Conservation (phyloP, 129 eudicot species). For the Logfia minima region DNA sequence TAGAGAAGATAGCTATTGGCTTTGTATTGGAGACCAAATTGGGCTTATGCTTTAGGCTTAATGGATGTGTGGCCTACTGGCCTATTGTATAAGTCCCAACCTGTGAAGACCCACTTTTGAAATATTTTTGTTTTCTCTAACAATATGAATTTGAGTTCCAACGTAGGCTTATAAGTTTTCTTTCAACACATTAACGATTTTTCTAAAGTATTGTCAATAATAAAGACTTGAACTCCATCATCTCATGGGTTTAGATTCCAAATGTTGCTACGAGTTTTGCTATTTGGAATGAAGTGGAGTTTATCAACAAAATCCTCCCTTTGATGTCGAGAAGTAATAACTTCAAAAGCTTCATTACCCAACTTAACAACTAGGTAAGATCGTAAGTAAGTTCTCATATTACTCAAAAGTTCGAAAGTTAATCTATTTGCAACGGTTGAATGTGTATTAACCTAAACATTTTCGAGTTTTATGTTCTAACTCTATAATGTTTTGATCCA, state of each 20-base stretch:
- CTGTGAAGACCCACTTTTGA: too few relatives aligned
- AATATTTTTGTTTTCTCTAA: too few relatives aligned
- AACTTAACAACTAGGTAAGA: slow-evolving; percentile 31
- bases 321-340: slow-evolving; percentile 24
- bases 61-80: too few relatives aligned
- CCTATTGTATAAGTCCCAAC: too few relatives aligned
- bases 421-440: neutral
- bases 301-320: slow-evolving; percentile 22
- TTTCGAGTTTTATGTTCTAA: neutral
- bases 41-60: too few relatives aligned
- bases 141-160: too few relatives aligned
- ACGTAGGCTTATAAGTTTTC: too few relatives aligned
- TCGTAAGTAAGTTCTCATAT: neutral
- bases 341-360: slow-evolving; percentile 23
- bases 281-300: slow-evolving; percentile 19
- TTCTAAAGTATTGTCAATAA: slow-evolving; percentile 11
- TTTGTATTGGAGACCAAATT: too few relatives aligned
- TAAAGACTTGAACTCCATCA: slow-evolving; percentile 15
- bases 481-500: neutral
- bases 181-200: too few relatives aligned
- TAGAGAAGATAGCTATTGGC: too few relatives aligned
- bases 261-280: slow-evolving; percentile 13
- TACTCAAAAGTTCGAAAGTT: neutral
- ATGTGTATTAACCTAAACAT: neutral
- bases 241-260: slow-evolving; percentile 22